phyloP scores from a whole-genome alignment of 208 protist genomes.

The Entamoeba invadens region DNA sequence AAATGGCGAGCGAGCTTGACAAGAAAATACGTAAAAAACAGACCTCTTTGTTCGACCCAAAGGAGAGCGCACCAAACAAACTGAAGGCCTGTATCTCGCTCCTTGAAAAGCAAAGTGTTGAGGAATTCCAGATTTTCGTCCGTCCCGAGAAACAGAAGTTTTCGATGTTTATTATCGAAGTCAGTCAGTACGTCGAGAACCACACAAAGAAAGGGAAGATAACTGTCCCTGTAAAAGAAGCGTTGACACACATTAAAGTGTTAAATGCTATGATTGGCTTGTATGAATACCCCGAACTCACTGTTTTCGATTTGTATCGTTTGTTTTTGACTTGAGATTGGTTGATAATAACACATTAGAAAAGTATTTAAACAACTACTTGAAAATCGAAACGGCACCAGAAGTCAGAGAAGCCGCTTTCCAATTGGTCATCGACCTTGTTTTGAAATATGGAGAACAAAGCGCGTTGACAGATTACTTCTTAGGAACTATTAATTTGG shows the following conservation, averaged over 20 bases:
- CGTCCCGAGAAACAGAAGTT: neutral
- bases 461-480: neutral
- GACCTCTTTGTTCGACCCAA: neutral
- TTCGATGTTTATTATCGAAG: neutral
- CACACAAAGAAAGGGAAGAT: neutral
- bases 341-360: neutral
- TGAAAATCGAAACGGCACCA: neutral
- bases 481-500: neutral
- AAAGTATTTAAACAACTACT: neutral
- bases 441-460: neutral
- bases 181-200: neutral
- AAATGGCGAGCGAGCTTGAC: neutral
- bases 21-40: neutral
- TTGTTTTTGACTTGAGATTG: neutral
- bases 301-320: neutral
- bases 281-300: neutral
- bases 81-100: neutral
- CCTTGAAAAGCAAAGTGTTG: neutral
- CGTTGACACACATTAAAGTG: neutral
- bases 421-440: neutral
- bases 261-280: neutral
- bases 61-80: neutral
- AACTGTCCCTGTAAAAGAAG: neutral
- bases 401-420: neutral
- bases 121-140: neutral